Conservation (phyloP, 257 asterid species). For the Solanum commersonii region DNA sequence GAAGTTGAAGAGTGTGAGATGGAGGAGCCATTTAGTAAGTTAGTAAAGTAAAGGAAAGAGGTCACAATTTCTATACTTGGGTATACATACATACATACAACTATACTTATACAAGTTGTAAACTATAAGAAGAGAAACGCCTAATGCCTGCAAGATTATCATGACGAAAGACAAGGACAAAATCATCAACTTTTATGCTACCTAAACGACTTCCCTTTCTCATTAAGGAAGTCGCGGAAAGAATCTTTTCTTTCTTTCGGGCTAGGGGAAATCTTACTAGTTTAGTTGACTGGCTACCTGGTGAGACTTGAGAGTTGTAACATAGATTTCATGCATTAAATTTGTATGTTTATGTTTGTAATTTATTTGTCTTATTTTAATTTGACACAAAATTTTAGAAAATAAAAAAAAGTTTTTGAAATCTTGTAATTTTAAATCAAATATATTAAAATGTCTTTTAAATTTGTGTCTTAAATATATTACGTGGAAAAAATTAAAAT, state of each 20-base stretch:
- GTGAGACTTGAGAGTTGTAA: too few relatives aligned
- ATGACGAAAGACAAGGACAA: not conserved
- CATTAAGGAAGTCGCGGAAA: not conserved
- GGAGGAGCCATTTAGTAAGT: not conserved
- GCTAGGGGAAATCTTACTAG: not conserved
- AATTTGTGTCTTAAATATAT: too few relatives aligned
- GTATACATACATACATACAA: not conserved
- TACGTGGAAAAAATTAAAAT: too few relatives aligned
- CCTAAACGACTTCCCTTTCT: not conserved
- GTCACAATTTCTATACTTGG: not conserved
- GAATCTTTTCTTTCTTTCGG: not conserved
- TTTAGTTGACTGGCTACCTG: not conserved
- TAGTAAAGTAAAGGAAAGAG: not conserved
- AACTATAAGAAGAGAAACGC: not conserved
- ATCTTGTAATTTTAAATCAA: too few relatives aligned
- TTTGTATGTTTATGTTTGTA: too few relatives aligned
- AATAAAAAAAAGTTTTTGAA: too few relatives aligned
- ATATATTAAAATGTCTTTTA: too few relatives aligned
- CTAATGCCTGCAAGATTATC: not conserved
- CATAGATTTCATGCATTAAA: too few relatives aligned
- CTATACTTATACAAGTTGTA: not conserved
- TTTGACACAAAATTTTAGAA: too few relatives aligned
- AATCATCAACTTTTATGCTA: not conserved
- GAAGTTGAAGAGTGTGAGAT: not conserved
- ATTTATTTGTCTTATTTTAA: too few relatives aligned